Evolutionary conservation across 768 basidiomycete genomes (phyloP), one percentile per base, ranked within the genome.

Genomic region (Leccinum rimulosum): DNA sequence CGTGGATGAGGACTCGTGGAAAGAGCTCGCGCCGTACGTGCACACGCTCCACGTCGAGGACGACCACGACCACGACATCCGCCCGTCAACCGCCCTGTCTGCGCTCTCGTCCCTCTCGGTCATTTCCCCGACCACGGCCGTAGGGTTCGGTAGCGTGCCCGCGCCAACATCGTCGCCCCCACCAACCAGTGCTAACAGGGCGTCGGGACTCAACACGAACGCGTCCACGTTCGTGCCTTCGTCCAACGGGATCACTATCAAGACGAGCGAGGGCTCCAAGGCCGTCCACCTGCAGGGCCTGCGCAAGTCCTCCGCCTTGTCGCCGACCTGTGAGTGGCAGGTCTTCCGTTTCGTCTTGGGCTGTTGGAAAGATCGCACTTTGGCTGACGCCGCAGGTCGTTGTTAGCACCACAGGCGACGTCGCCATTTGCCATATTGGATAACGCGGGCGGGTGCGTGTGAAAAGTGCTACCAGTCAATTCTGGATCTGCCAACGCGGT

Each of bases 1-100:
- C 22, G 49, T 73, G 22, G 71, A 73, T 27, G 72, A 74, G 25
- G 69, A 71, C 49, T 73, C 71, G 35, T 73, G 71, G 73, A 67
- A 64, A 15, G 71, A 74, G 33, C 69, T 74, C 25, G 71, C 58
- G 0, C 69, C 73, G 30, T 71, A 73, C 27, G 56, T 73, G 12
- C 73, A 73, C 43, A 69, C 67, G 6, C 52, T 74, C 33, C 67
- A 74, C 52, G 59, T 74, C 28, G 72, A 74, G 25, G 73, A 70
- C 30, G 68, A 64, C 57, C 43, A 30, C 43, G 61, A 74, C 10
- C 11, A 19, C 43, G 43, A 45, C 11, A 45, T 45, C 19, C 70
- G 62, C 25, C 50, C 63, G 4, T 56, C 59, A 11, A 63, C 31
- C 22, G 55, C 61, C 10, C 43, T 27, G 47, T 61, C 71, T 8